Base-by-base conservation (phyloP, 2,329 filamentous ascomycete species). In the Xylariaceae sp. region DNA sequence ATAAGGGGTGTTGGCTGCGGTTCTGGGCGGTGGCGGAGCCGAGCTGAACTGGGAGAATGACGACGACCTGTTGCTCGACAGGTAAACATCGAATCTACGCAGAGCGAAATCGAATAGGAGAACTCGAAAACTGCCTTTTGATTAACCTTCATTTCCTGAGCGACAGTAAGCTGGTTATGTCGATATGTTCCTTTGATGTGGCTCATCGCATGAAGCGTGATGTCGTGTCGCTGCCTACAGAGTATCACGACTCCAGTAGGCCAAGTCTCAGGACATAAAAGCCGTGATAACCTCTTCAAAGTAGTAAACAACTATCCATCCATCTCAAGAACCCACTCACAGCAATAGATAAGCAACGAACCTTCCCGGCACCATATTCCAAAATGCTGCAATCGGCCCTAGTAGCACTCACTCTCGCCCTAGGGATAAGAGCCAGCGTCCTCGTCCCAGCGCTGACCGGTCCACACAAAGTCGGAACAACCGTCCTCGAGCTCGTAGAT, bases 401-500 rank as follows among this genome's bases (percentile, higher is more conserved):
- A 3, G 2, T 55, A 5, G 55, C 57, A 23, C 51, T 62, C 15
- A 44, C 30, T 17, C 34, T 64, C 4, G 58, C 44, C 30, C 15
- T 57, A 1, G 53, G 18, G 41, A 37, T 34, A 3, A 51, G 48
- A 41, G 60, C 57, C 23, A 51, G 8, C 5, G 1, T 54, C 30
- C 37, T 63, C 8, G 56, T 60, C 13, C 63, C 63, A 1, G 55
- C 41, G 4, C 56, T 61, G 34, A 66, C 65, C 0, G 69, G 69
- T 4, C 65, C 66, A 2, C 51, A 65, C 52, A 58, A 55, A 9
- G 59, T 71, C 35, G 68, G 68, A 3, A 68, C 65, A 4, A 64
- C 64, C 7, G 63, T 62, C 18, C 51, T 69, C 1, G 61, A 65
- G 39, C 47, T 71, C 17, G 57, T 64, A 9, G 69, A 72, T 55